A percentile compares a stretch with the other conserved stretches of the same genome.
phyloP scores from a whole-genome alignment of 345 rosid genomes.

The Eucalyptus polyanthemos region DNA sequence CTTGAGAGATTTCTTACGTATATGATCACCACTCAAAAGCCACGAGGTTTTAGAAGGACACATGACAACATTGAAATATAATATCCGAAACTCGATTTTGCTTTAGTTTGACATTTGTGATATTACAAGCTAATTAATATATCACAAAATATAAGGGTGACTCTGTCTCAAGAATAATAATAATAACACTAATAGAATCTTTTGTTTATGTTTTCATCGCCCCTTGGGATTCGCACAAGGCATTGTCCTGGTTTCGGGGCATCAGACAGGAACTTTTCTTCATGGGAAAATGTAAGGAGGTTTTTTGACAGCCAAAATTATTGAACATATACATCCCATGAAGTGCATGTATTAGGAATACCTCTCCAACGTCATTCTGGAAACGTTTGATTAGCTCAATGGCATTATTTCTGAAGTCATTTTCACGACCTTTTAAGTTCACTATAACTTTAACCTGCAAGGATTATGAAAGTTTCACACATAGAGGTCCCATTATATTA shows the following conservation, averaged over 20 bases:
- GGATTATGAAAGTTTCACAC: neutral
- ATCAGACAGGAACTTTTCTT: neutral
- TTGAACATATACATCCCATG: neutral
- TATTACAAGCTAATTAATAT: neutral
- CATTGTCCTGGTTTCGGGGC: neutral
- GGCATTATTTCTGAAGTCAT: slow-evolving; percentile 79
- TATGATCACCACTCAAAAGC: neutral
- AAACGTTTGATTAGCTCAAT: slow-evolving; percentile 77
- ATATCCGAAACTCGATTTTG: neutral
- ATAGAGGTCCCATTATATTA: neutral
- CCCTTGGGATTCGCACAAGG: neutral
- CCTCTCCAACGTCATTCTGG: slow-evolving; percentile 91
- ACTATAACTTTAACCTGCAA: slow-evolving; percentile 89
- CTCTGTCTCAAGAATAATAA: neutral
- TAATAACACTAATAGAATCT: neutral
- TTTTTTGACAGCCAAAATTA: neutral
- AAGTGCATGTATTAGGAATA: neutral
- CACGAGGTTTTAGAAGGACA: neutral
- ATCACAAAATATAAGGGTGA: neutral
- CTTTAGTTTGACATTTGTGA: neutral
- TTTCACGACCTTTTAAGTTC: slow-evolving; percentile 88
- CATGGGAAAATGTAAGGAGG: neutral
- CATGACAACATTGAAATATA: neutral
- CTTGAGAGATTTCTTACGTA: neutral
- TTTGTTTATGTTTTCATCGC: neutral